Percentiles rank a stretch among this genome's conserved stretches.
These are phyloP conservation scores for Phaseolus coccineus DNA, from an alignment of 331 rosid genomes.

Conservation along the genomic window DNA sequence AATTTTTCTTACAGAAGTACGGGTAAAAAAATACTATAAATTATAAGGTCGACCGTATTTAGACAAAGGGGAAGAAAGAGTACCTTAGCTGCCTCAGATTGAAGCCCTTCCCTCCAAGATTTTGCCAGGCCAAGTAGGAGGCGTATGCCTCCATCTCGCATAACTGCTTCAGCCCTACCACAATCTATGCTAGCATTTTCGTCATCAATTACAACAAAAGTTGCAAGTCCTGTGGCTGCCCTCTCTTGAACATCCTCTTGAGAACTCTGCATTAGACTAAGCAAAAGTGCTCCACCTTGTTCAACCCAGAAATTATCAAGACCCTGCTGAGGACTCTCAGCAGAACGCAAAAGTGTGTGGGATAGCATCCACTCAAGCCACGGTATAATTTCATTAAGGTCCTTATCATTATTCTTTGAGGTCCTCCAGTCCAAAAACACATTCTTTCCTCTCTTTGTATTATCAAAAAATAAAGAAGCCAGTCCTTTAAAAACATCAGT, in stretches of 20 bases:
- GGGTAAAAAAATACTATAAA: slow-evolving; percentile 20
- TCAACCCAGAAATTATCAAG: slow-evolving; percentile 91
- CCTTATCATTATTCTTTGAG: slow-evolving; percentile 64
- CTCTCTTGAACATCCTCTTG: slow-evolving; percentile 99
- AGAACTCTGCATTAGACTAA: slow-evolving; percentile 93
- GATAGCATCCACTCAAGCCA: slow-evolving; percentile 99
- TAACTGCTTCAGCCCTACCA: slow-evolving; percentile 97
- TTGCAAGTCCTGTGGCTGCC: slow-evolving; percentile 99
- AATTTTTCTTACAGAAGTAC: not conserved
- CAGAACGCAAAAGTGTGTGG: slow-evolving; percentile 92
- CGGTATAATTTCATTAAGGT: slow-evolving; percentile 76
- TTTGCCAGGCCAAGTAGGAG: slow-evolving; percentile 90
- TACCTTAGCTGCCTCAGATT: slow-evolving; percentile 99
- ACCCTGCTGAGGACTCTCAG: slow-evolving; percentile 95
- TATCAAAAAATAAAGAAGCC: slow-evolving; percentile 74
- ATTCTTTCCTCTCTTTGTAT: slow-evolving; percentile 68
- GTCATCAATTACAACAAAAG: slow-evolving; percentile 98
- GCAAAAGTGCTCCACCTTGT: slow-evolving; percentile 93
- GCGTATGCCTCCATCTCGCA: slow-evolving; percentile 95
- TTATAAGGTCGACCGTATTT: slow-evolving; percentile 11
- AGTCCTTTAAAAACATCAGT: slow-evolving; percentile 85
- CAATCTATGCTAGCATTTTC: slow-evolving; percentile 95
- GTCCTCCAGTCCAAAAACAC: slow-evolving; percentile 91
- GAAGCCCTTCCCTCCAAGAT: slow-evolving; percentile 99
- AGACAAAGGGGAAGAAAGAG: slow-evolving; percentile 21